Base-by-base conservation (phyloP, 805 yeast genomes). In the Saturnispora dispora region DNA sequence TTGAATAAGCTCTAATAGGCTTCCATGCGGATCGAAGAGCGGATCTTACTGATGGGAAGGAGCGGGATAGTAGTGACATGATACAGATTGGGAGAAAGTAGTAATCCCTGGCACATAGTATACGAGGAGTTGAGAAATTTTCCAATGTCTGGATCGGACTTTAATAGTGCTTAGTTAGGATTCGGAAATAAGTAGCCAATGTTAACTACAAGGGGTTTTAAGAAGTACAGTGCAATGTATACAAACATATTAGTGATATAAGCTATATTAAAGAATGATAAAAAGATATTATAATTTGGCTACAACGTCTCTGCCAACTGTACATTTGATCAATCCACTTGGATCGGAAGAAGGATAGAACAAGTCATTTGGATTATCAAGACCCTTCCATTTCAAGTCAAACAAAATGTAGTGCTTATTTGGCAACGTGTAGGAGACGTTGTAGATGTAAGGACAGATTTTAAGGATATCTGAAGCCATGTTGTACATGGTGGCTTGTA, bases 401-500 rank as follows among this genome's bases (percentile, higher is more conserved):
- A 81, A 76, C 66, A 87, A 76, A 66, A 90, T 80, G 73, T 85
- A 90, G 69, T 90, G 97, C 71, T 88, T 90, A 77, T 90, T 90
- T 63, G 97, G 97, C 63, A 90, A 78, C 42, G 77, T 71, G 68
- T 87, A 89, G 49, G 83, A 68, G 35, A 89, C 96, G 43, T 74
- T 73, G 55, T 72, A 77, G 51, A 90, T 74, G 53, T 72, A 72
- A 3, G 81, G 74, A 51, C 79, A 83, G 48, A 61, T 63, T 47
- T 71, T 73, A 63, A 90, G 76, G 57, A 90, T 87, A 56, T 78
- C 81, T 57, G 80, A 75, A 39, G 86, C 77, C 93, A 90, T 90
- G 76, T 88, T 86, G 75, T 79, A 90, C 96, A 90, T 91, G 53
- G 96, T 90, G 45, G 96, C 96, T 73, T 90, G 97, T 45, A 90